These are phyloP conservation scores for Calonectria pteridis DNA, from an alignment of 2,329 filamentous ascomycete genomes.

Conservation along the genomic window DNA sequence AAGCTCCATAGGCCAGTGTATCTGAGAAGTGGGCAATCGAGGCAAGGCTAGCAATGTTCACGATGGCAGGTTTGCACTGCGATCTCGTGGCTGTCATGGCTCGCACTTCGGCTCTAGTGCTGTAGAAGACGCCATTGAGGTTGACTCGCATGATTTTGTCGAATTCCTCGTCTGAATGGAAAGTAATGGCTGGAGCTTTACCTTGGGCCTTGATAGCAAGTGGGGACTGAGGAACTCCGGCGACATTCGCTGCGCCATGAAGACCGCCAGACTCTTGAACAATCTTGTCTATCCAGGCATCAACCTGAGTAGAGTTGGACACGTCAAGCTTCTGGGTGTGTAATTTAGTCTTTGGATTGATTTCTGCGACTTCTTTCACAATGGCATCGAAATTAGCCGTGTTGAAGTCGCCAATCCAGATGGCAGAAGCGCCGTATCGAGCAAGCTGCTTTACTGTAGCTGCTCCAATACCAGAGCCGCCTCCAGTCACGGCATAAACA, in stretches of 20 bases:
- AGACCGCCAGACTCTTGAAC: not conserved
- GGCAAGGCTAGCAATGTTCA: not conserved
- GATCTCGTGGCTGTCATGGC: not conserved
- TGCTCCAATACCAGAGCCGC: not conserved
- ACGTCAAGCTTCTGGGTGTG: not conserved
- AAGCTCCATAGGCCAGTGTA: not conserved
- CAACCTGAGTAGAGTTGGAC: not conserved
- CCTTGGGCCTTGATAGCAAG: not conserved
- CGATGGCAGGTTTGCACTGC: not conserved
- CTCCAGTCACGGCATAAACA: not conserved
- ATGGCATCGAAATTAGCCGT: not conserved
- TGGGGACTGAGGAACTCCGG: not conserved
- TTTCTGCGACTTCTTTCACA: not conserved
- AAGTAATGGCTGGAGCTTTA: not conserved
- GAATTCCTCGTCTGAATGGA: not conserved
- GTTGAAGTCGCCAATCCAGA: conserved; percentile 1
- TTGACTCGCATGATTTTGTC: not conserved
- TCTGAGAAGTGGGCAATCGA: not conserved
- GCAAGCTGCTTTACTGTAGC: not conserved
- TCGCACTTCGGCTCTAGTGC: not conserved
- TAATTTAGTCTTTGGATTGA: not conserved
- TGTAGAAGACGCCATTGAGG: not conserved
- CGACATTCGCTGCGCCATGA: not conserved
- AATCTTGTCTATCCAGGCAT: not conserved
- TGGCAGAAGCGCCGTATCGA: not conserved